A percentile compares a stretch with the other conserved stretches of the same genome.
Conservation (phyloP, 2,329 filamentous ascomycete species). For the Cladosporium phlei region DNA sequence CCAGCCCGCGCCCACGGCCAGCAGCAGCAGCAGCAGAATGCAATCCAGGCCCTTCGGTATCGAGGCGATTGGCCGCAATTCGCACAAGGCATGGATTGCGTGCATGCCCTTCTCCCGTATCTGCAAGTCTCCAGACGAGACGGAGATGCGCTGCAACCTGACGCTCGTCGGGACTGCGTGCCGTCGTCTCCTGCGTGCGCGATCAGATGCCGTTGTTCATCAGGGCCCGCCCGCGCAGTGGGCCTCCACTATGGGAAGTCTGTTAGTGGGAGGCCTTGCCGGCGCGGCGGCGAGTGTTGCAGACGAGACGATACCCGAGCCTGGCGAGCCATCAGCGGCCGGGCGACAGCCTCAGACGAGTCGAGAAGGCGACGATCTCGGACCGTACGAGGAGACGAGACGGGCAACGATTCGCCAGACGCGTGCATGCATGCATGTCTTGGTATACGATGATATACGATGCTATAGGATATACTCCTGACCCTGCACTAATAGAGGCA, state of each 20-base stretch:
- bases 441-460: no score
- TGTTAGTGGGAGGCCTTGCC: not conserved
- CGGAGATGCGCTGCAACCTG: not conserved
- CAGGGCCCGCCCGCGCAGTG: not conserved
- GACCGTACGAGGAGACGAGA: no score
- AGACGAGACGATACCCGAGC: not conserved
- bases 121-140: not conserved
- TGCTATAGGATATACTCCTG: no score
- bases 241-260: not conserved
- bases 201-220: not conserved
- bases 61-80: not conserved
- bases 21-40: no score
- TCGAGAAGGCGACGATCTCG: not conserved
- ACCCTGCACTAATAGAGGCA: no score
- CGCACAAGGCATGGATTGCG: not conserved
- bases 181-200: not conserved
- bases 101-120: not conserved
- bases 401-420: no score
- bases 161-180: constrained; percentile 2
- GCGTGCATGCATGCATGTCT: no score
- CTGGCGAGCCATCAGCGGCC: not conserved
- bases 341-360: not conserved
- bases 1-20: no score
- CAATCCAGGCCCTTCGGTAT: not conserved
- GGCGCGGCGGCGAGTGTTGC: not conserved